Conservation (phyloP, 305 asterid species). For the Withania somnifera region DNA sequence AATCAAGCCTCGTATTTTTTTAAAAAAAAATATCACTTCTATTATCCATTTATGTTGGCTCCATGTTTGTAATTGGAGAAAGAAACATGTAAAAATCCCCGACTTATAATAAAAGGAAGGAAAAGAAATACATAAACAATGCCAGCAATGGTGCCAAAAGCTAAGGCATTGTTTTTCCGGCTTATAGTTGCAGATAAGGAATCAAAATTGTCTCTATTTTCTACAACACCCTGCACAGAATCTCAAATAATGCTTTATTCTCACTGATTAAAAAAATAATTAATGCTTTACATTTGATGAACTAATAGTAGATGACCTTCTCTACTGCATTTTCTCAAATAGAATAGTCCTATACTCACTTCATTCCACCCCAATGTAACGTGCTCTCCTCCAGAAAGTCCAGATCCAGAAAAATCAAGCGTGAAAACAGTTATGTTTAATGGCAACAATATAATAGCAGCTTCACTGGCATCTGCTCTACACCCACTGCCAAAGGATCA, state of each 20-base stretch:
- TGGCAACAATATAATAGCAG: conserved; percentile 86
- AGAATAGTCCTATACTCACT: conserved; percentile 35
- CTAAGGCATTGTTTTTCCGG: background rate
- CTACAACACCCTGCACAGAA: background rate
- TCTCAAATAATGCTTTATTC: background rate
- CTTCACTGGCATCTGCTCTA: conserved; percentile 97
- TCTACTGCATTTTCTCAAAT: background rate
- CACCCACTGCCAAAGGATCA: conserved; percentile 58
- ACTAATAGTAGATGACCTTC: background rate
- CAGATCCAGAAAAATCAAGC: conserved; percentile 95
- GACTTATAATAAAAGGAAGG: background rate
- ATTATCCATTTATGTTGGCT: background rate
- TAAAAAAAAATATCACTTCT: background rate
- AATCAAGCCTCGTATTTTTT: background rate
- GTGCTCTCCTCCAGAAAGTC: conserved; percentile 90
- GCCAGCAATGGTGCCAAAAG: background rate
- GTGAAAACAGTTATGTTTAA: conserved; percentile 73
- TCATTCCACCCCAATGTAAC: conserved; percentile 93
- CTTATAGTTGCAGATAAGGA: background rate
- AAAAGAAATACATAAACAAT: background rate
- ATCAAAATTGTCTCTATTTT: background rate
- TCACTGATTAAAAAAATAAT: background rate
- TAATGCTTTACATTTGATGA: background rate
- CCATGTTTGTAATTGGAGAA: background rate
- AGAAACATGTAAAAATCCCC: background rate